Conservation (phyloP, 345 rosid genomes). For the Dipteronia dyeriana region DNA sequence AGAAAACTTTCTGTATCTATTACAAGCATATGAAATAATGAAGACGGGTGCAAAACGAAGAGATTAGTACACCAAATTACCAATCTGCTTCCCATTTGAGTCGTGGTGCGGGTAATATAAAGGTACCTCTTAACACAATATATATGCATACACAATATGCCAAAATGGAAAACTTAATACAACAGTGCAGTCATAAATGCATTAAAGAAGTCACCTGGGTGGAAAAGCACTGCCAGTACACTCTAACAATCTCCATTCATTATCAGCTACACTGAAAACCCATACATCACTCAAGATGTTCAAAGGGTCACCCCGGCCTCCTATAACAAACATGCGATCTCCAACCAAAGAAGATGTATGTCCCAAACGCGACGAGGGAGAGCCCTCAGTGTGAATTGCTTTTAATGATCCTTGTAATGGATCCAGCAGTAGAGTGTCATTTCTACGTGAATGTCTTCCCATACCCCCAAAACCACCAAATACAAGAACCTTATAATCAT, state of each 20-base stretch:
- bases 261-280: constrained; percentile 49
- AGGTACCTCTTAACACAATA: neutral
- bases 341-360: constrained; percentile 78
- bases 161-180: neutral
- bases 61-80: neutral
- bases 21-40: constrained; percentile 6
- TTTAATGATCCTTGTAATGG: constrained; percentile 50
- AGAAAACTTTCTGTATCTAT: neutral
- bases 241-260: constrained; percentile 56
- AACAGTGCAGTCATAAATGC: constrained; percentile 9
- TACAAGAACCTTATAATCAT: constrained; percentile 40
- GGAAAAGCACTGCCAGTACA: constrained; percentile 61
- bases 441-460: constrained; percentile 89
- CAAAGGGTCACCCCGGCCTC: constrained; percentile 84
- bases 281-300: constrained; percentile 76
- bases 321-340: constrained; percentile 65
- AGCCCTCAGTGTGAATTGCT: constrained; percentile 37
- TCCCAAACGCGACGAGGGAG: constrained; percentile 81
- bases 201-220: constrained; percentile 53
- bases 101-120: neutral
- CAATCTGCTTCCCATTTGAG: neutral
- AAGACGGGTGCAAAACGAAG: constrained; percentile 1
- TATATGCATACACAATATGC: neutral
- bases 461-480: constrained; percentile 96
- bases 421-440: constrained; percentile 63